Evolutionary conservation across 805 yeast species (phyloP).

Genomic region (Brettanomyces anomalus): DNA sequence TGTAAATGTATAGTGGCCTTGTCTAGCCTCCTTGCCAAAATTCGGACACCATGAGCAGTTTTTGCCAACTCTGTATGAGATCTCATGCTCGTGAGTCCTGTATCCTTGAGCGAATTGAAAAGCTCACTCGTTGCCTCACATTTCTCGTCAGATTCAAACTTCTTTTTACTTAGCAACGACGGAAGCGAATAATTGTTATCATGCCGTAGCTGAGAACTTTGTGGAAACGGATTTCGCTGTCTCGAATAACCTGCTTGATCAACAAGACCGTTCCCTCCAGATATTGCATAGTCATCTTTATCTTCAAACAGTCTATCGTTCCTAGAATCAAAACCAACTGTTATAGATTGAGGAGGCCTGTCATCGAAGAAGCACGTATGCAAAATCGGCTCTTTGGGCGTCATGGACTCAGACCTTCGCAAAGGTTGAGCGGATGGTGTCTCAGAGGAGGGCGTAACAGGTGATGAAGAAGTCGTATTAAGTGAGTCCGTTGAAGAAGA

Average conservation of each 20-base stretch:
- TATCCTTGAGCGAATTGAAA: conserved; percentile 19
- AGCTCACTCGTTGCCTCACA: conserved; percentile 11
- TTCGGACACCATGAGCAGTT: conserved; percentile 73
- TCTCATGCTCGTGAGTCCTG: conserved; percentile 44
- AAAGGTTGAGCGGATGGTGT: neutral
- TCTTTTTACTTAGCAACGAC: no score
- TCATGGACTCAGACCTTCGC: conserved; percentile 2
- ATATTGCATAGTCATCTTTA: neutral
- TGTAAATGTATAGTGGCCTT: conserved; percentile 66
- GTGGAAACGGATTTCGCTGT: neutral
- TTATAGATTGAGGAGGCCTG: conserved; percentile 15
- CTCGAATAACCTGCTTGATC: conserved; percentile 1
- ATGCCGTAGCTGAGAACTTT: neutral
- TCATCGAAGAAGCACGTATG: conserved; percentile 12
- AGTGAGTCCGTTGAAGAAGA: neutral
- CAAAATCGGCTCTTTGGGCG: conserved; percentile 20
- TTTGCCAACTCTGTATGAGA: conserved; percentile 72
- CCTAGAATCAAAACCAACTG: conserved; percentile 14
- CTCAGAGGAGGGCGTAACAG: conserved; percentile 1
- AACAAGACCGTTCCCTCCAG: neutral
- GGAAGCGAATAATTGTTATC: neutral
- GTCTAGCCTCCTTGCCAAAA: conserved; percentile 61
- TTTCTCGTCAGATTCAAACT: neutral
- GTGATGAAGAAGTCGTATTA: neutral
- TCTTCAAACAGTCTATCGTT: conserved; percentile 6